Evolutionary conservation across 345 rosid genomes (phyloP), one percentile per base, ranked within the genome.

Genomic region (Eucalyptus virginea): DNA sequence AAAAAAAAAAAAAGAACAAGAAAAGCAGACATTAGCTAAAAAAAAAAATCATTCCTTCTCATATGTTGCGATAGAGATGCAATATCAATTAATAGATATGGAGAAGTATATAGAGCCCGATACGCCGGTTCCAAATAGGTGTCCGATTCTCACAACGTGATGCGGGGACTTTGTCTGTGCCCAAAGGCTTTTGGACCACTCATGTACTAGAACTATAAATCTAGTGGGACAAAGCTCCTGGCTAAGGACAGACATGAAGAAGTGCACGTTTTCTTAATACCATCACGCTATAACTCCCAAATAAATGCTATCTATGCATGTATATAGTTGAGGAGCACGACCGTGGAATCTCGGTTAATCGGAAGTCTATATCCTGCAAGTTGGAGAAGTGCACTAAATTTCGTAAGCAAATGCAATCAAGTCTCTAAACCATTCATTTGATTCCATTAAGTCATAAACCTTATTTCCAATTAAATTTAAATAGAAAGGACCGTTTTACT

Each of bases 51-150:
- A 7, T 24, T 37, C 47, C 6, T 44, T 77, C 16, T 37, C 15
- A 1, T 11, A 37, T 72, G 45, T 72, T 6, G 7, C 6, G 5
- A 19, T 3, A 19, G 5, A 4, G 28, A 77, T 6, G 45, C 5
- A 37, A 21, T 19, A 11, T 21, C 9, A 3, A 1, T 19, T 37
- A 6, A 40, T 40, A 37, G 83, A 37, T 19, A 4, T 37, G 13
- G 81, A 69, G 42, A 17, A 34, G 81, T 18, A 18, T 17, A 69
- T 18, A 69, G 4, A 69, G 44, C 24, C 6, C 3, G 6, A 12
- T 42, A 19, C 0, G 0, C 8, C 1, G 4, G 8, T 11, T 37
- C 4, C 13, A 6, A 10, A 21, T 3, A 44, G 6, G 9, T 24
- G 4, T 9, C 21, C 3, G 9, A 11, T 2, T 32, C 37, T 67